Conservation (phyloP, 2,329 filamentous ascomycete species). For the Verticillium longisporum region DNA sequence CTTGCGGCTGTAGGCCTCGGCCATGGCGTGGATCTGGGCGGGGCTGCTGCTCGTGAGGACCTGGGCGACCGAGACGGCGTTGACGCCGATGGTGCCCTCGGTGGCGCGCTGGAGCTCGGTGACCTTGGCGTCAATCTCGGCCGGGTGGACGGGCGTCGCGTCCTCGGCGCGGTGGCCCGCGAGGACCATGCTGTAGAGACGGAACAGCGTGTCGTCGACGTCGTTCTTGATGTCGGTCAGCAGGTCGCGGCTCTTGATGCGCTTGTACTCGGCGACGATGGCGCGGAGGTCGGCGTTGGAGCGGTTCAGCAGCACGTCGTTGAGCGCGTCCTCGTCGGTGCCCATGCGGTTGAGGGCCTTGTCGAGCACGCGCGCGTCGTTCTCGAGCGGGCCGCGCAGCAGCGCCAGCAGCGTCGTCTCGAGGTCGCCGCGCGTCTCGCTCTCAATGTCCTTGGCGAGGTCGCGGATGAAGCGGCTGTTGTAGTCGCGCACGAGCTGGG, state of each 20-base stretch:
- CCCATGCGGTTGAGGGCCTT: constrained; percentile 22
- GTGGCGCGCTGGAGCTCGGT: constrained; percentile 24
- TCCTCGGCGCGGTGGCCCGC: constrained; percentile 20
- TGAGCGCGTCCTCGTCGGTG: constrained; percentile 25
- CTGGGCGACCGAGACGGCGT: constrained; percentile 21
- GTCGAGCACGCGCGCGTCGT: constrained; percentile 21
- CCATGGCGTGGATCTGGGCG: constrained; percentile 21
- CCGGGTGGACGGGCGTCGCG: constrained; percentile 13
- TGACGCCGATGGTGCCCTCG: constrained; percentile 21
- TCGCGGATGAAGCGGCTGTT: constrained; percentile 25
- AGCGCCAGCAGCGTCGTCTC: constrained; percentile 22
- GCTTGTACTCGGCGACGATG: constrained; percentile 21
- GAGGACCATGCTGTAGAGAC: constrained; percentile 26
- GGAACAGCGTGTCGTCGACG: constrained; percentile 21
- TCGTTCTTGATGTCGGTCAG: constrained; percentile 22
- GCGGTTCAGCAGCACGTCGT: constrained; percentile 25
- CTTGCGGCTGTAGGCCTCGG: constrained; percentile 20
- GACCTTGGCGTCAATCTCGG: constrained; percentile 24
- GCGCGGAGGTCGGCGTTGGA: constrained; percentile 27
- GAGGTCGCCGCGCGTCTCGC: constrained; percentile 22
- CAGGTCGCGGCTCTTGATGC: constrained; percentile 19
- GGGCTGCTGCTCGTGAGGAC: constrained; percentile 24
- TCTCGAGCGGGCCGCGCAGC: constrained; percentile 21
- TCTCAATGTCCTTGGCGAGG: constrained; percentile 24
- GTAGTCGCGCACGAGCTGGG: constrained; percentile 22